phyloP scores from a whole-genome alignment of 441 rosid species.

The Aquilaria agallochum region DNA sequence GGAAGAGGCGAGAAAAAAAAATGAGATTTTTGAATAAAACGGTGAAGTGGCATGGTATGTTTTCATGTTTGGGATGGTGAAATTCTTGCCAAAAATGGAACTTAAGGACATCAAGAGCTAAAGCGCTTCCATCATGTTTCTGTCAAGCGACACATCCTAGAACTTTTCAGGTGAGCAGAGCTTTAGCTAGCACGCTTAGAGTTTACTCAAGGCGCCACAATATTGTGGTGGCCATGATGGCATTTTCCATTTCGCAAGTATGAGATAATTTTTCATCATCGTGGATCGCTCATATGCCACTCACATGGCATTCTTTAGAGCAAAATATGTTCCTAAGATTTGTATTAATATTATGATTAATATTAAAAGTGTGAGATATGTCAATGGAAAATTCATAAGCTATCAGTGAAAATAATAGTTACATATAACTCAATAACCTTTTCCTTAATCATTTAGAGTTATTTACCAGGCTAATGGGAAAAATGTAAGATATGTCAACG shows the following conservation, averaged over 20 bases:
- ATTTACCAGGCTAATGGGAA: too few relatives aligned
- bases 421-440: too few relatives aligned
- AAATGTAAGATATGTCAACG: too few relatives aligned
- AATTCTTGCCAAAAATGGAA: slow-evolving; percentile 60
- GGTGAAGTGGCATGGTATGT: slow-evolving; percentile 66
- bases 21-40: slow-evolving; percentile 5
- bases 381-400: too few relatives aligned
- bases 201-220: slow-evolving; percentile 48
- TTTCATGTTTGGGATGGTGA: slow-evolving; percentile 63
- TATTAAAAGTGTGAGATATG: too few relatives aligned
- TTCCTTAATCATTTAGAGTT: too few relatives aligned
- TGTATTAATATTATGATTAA: too few relatives aligned
- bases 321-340: too few relatives aligned
- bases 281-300: too few relatives aligned
- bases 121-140: slow-evolving; percentile 35
- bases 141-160: slow-evolving; percentile 13
- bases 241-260: slow-evolving; percentile 34
- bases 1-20: too few relatives aligned
- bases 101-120: slow-evolving; percentile 68
- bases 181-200: slow-evolving; percentile 37
- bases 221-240: slow-evolving; percentile 52
- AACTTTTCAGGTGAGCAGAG: slow-evolving; percentile 21
- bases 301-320: too few relatives aligned
- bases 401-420: too few relatives aligned
- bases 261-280: background rate